Conservation (phyloP, 2,329 filamentous ascomycete species). For the Neurospora sp. region DNA sequence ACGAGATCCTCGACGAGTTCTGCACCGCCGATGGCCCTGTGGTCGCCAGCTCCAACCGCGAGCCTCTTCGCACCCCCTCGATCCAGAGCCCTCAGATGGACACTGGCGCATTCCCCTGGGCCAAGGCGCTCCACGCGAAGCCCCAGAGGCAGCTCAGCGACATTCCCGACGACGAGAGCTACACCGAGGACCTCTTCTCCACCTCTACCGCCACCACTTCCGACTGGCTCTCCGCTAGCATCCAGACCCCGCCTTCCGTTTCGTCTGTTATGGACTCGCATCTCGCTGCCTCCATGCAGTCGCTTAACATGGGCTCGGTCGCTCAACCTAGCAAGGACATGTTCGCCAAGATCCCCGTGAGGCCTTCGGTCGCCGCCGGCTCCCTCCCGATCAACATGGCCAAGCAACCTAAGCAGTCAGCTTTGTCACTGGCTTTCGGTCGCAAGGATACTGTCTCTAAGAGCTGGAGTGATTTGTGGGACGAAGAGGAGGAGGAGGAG, state of each 20-base stretch:
- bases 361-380: slow-evolving; percentile 50
- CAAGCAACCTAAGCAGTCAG: slow-evolving; percentile 57
- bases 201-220: slow-evolving; percentile 56
- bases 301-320: slow-evolving; percentile 43
- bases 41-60: slow-evolving; percentile 78
- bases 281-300: slow-evolving; percentile 71
- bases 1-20: slow-evolving; percentile 88
- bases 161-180: slow-evolving; percentile 72
- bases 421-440: slow-evolving; percentile 73
- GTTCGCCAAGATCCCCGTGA: slow-evolving; percentile 36
- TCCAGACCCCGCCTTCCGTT: slow-evolving; percentile 63
- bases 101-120: slow-evolving; percentile 84
- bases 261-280: slow-evolving; percentile 78
- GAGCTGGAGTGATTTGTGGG: slow-evolving; percentile 99
- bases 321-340: slow-evolving; percentile 27
- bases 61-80: slow-evolving; percentile 90
- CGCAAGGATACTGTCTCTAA: slow-evolving; percentile 77
- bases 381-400: slow-evolving; percentile 74
- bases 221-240: slow-evolving; percentile 70
- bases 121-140: slow-evolving; percentile 73
- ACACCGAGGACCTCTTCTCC: slow-evolving; percentile 77
- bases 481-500: slow-evolving; percentile 76
- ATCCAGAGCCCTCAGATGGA: slow-evolving; percentile 80
- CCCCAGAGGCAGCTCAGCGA: slow-evolving; percentile 75
- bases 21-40: slow-evolving; percentile 71